A percentile compares a stretch with the other conserved stretches of the same genome.
Evolutionary conservation across 2,329 filamentous ascomycete species (phyloP).

Genomic region (Teratosphaeriaceae sp.): DNA sequence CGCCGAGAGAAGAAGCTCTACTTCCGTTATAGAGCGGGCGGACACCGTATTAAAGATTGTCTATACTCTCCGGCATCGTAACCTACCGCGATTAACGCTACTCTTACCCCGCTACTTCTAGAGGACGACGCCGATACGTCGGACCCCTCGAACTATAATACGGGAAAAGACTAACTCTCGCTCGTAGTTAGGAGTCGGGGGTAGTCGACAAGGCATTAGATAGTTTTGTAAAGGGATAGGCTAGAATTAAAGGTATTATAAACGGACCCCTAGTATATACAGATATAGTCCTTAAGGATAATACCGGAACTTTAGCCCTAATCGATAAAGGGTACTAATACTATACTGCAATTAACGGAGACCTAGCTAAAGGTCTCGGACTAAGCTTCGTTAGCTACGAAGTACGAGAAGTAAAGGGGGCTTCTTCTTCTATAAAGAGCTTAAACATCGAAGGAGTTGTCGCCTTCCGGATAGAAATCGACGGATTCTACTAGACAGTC

Average conservation of each 20-base stretch:
- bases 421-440: background rate
- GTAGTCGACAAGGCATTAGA: conserved; percentile 5
- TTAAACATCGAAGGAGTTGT: conserved; percentile 5
- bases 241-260: conserved; percentile 1
- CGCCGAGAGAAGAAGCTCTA: conserved; percentile 2
- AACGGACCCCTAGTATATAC: conserved; percentile 6
- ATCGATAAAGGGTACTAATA: conserved; percentile 8
- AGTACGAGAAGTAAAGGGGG: background rate
- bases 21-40: background rate
- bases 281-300: conserved; percentile 6
- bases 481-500: background rate
- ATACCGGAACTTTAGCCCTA: conserved; percentile 4
- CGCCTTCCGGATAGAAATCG: conserved; percentile 3
- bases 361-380: conserved; percentile 6
- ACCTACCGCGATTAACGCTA: conserved; percentile 3
- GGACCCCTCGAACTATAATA: background rate
- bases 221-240: conserved; percentile 1
- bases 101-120: background rate
- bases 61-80: background rate
- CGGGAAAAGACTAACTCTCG: conserved; percentile 5
- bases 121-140: background rate
- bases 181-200: conserved; percentile 6
- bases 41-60: conserved; percentile 3
- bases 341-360: conserved; percentile 9
- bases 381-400: background rate